These are phyloP conservation scores for Nakazawaea pomicola DNA, from an alignment of 805 yeast genomes.

Conservation along the genomic window DNA sequence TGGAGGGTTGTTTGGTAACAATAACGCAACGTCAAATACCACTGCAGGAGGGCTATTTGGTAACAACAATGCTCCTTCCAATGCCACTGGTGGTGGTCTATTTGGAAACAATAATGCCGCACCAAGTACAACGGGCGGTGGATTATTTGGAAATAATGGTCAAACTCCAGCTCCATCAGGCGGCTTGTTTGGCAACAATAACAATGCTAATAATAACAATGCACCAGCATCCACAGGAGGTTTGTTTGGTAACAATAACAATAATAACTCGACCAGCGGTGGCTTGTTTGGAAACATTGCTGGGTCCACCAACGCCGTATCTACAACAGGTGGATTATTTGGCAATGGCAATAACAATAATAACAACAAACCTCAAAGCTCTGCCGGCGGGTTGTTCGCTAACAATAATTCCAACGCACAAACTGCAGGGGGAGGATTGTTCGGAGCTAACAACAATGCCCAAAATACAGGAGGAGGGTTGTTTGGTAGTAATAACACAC, in stretches of 20 bases:
- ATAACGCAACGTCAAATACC: conserved; percentile 13
- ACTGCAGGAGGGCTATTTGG: conserved; percentile 29
- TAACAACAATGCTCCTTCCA: conserved; percentile 18
- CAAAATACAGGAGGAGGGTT: conserved; percentile 15
- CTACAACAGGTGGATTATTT: conserved; percentile 29
- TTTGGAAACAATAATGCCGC: conserved; percentile 18
- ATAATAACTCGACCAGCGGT: conserved; percentile 20
- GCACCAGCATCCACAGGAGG: conserved; percentile 23
- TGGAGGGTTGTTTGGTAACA: conserved; percentile 21
- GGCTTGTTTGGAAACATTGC: conserved; percentile 29
- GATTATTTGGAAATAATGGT: conserved; percentile 18
- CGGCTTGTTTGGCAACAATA: conserved; percentile 22
- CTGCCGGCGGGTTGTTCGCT: conserved; percentile 25
- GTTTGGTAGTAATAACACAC: conserved; percentile 17
- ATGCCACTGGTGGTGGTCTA: conserved; percentile 19
- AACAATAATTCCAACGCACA: conserved; percentile 10
- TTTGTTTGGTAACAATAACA: conserved; percentile 29
- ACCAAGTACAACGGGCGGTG: conserved; percentile 14
- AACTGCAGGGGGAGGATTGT: conserved; percentile 14
- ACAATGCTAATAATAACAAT: conserved; percentile 15
- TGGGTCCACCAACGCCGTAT: conserved; percentile 12
- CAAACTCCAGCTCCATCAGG: conserved; percentile 15
- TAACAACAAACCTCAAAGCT: conserved; percentile 13
- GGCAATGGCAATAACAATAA: conserved; percentile 22
- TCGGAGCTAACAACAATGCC: conserved; percentile 20